Conservation (phyloP, 75 land plant genomes). For the Adiantum capillusveneris region DNA sequence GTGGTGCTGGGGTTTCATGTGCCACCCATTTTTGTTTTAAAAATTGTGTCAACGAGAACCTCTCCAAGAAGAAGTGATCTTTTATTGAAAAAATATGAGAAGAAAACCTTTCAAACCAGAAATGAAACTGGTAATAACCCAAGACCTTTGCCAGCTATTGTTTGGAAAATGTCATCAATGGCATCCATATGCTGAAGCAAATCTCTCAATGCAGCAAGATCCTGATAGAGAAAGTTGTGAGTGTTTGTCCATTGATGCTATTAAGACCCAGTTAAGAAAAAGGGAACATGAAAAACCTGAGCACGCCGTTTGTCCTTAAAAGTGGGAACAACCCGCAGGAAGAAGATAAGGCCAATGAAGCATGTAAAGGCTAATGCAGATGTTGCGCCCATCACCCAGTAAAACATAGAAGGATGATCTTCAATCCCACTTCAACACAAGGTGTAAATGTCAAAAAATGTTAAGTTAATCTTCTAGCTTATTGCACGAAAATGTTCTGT, state of each 20-base stretch:
- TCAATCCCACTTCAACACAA: constrained; percentile 33
- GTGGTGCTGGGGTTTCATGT: too few species aligned
- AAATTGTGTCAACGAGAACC: too few species aligned
- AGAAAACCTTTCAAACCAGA: too few species aligned
- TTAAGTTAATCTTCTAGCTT: neutral
- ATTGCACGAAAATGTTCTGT: neutral
- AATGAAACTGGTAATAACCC: neutral
- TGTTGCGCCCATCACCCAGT: constrained; percentile 26
- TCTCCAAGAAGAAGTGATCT: too few species aligned
- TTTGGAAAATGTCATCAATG: constrained; percentile 42
- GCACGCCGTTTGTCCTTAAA: constrained; percentile 34
- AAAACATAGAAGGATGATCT: constrained; percentile 24
- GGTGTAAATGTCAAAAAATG: neutral
- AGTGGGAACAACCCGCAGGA: constrained; percentile 21
- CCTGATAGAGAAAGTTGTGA: constrained; percentile 14
- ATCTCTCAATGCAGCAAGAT: constrained; percentile 39
- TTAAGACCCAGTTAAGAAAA: too few species aligned
- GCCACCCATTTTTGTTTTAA: too few species aligned
- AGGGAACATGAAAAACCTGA: constrained; percentile 17
- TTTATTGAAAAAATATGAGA: too few species aligned
- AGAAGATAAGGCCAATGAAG: constrained; percentile 16
- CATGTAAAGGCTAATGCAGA: constrained; percentile 13
- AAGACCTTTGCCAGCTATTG: constrained; percentile 24
- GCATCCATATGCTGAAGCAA: constrained; percentile 39
- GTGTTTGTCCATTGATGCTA: too few species aligned